Evolutionary conservation across 2,329 filamentous ascomycete species (phyloP), one percentile per base, ranked within the genome.

Genomic region (Arthrocladium fulminans): DNA sequence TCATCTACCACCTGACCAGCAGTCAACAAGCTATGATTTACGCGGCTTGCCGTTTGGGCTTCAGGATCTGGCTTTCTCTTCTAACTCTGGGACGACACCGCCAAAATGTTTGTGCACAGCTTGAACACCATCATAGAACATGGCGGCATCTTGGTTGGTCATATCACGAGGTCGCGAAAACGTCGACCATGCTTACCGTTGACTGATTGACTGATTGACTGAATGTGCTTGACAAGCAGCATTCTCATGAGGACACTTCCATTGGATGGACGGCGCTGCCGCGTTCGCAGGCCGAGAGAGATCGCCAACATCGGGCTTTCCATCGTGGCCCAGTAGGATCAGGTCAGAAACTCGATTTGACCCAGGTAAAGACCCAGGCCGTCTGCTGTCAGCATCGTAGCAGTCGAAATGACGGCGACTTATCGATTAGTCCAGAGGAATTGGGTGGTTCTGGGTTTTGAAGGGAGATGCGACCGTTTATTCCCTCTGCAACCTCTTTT

Each of bases 1-100:
- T 87, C 84, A 59, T 87, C 83, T 1, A 87, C 82, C 0, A 83
- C 86, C 3, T 63, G 57, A 3, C 84, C 83, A 0, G 85, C 81
- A 0, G 81, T 84, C 41, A 87, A 64, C 25, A 87, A 66, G 0
- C 83, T 83, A 63, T 87, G 83, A 60, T 86, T 87, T 55, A 81
- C 70, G 40, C 86, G 65, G 38, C 86, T 79, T 52, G 79, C 72
- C 1, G 73, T 81, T 61, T 76, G 76, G 12, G 73, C 83, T 0
- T 69, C 61, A 7, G 5, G 8, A n/a, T 24, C 39, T 5, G 10
- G 7, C 39, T 10, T 20, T 24, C 24, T 42, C 39, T 9, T 19
- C 39, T n/a, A 8, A 9, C 15, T 19, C 66, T 19, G 74, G 55
- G 0, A 73, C 71, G 2, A 72, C 64, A 3, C 73, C 73, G 1